phyloP scores from a whole-genome alignment of 257 asterid species.

The Coffea canephora region DNA sequence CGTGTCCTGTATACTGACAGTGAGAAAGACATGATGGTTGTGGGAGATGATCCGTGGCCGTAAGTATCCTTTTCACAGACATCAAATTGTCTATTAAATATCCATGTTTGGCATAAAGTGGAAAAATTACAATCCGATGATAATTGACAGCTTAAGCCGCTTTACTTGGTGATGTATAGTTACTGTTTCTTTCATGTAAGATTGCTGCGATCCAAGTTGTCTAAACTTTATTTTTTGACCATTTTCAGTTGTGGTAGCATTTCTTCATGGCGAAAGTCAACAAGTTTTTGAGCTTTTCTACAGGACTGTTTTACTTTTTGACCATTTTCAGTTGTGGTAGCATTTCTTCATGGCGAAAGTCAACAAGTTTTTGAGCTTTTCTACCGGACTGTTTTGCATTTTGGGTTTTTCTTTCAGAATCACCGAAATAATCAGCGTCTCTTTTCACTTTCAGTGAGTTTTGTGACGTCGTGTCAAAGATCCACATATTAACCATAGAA shows the following conservation, averaged over 20 bases:
- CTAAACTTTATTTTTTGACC: not conserved
- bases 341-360: not conserved
- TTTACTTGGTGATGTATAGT: not conserved
- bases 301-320: not conserved
- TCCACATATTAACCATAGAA: constrained; percentile 85
- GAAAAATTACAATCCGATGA: not conserved
- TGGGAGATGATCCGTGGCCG: constrained; percentile 98
- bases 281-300: not conserved
- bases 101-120: not conserved
- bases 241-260: not conserved
- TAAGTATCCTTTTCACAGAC: constrained; percentile 40
- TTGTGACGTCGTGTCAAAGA: constrained; percentile 73
- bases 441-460: constrained; percentile 59
- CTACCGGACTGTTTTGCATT: not conserved
- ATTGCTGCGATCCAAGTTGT: not conserved
- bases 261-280: not conserved
- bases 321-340: not conserved
- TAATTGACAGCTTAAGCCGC: not conserved
- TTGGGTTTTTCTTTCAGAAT: not conserved
- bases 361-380: not conserved
- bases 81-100: not conserved
- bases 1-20: constrained; percentile 86
- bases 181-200: not conserved
- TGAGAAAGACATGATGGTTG: constrained; percentile 97
- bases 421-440: not conserved